Evolutionary conservation across 1,139 yeast species (phyloP).

Genomic region (Geotrichum carabidarum): DNA sequence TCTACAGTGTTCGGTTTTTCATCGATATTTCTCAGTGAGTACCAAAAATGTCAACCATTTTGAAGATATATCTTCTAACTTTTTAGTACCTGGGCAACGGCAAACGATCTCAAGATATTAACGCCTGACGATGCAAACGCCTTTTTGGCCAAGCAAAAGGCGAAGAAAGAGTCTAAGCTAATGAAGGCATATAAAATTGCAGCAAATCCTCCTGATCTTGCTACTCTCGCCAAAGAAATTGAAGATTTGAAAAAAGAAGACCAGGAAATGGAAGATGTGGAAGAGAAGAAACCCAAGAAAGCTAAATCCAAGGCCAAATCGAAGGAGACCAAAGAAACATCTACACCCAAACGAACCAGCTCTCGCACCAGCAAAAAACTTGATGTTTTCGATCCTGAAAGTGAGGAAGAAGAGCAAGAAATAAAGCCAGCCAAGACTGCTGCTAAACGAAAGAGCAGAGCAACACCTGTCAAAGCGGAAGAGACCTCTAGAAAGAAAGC

Average conservation of each 20-base stretch:
- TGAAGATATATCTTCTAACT: background rate
- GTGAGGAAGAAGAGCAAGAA: background rate
- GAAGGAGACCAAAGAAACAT: background rate
- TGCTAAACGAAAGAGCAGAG: background rate
- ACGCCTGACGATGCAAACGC: constrained; percentile 8
- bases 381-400: background rate
- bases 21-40: constrained; percentile 27
- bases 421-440: background rate
- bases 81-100: constrained; percentile 32
- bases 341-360: background rate
- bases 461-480: background rate
- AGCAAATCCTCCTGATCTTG: constrained; percentile 8
- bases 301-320: constrained; percentile 8
- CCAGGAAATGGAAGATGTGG: constrained; percentile 5
- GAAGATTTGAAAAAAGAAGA: background rate
- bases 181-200: constrained; percentile 6
- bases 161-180: background rate
- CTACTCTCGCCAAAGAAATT: background rate
- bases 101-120: constrained; percentile 4
- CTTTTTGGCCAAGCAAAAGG: background rate
- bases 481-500: constrained; percentile 6
- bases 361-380: background rate
- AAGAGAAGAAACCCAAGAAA: constrained; percentile 11
- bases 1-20: constrained; percentile 38
- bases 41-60: background rate